Conservation (phyloP, 2,329 filamentous ascomycete species). For the Fusarium transvaalense region DNA sequence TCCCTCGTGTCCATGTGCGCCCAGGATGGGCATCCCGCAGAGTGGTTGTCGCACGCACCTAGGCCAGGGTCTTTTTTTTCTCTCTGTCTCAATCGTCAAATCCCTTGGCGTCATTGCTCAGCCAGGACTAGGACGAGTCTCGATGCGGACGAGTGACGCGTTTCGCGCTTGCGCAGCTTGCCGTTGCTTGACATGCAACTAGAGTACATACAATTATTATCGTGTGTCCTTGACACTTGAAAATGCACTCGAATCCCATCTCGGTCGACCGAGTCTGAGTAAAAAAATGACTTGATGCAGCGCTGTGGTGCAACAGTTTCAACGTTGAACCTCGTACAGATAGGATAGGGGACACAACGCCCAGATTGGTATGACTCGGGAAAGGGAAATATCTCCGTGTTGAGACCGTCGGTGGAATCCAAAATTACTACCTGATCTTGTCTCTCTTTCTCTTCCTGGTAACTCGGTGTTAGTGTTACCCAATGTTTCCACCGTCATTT, state of each 20-base stretch:
- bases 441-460: constrained; percentile 19
- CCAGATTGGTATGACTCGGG: constrained; percentile 21
- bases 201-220: background rate
- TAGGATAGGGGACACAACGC: background rate
- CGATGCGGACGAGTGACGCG: constrained; percentile 36
- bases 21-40: constrained; percentile 34
- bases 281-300: constrained; percentile 17
- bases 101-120: constrained; percentile 35
- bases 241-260: constrained; percentile 34
- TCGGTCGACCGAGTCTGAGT: constrained; percentile 14
- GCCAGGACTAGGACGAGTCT: constrained; percentile 26
- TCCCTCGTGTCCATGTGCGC: constrained; percentile 38
- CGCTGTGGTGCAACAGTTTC: constrained; percentile 21
- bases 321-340: constrained; percentile 22
- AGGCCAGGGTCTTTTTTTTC: constrained; percentile 2
- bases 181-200: constrained; percentile 12
- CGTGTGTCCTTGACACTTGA: background rate
- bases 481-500: constrained; percentile 11
- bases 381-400: constrained; percentile 37
- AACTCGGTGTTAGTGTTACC: constrained; percentile 32
- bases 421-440: constrained; percentile 7
- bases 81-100: constrained; percentile 11
- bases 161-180: constrained; percentile 43
- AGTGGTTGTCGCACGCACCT: background rate
- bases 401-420: constrained; percentile 22